Evolutionary conservation across 164 flowering plant species (phyloP).

Genomic region (Nymphaea thermarum): DNA sequence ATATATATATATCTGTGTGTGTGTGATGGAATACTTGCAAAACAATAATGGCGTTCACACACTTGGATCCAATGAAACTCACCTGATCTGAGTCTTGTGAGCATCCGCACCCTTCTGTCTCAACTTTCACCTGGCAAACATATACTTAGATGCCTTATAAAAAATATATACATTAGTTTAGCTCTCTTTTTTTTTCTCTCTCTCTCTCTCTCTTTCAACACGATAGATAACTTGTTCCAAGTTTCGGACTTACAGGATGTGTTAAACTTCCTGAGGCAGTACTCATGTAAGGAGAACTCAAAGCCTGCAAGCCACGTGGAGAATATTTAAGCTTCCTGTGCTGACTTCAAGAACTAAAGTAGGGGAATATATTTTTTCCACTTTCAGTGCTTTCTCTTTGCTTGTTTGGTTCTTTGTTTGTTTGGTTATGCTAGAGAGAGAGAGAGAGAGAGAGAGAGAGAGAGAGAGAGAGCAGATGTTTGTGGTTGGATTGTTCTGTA

Average conservation of each 20-base stretch:
- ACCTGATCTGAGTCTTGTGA: slow-evolving; percentile 96
- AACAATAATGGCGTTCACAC: slow-evolving; percentile 6
- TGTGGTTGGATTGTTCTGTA: slow-evolving; percentile 10
- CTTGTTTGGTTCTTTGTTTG: slow-evolving; percentile 5
- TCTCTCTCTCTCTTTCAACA: not conserved
- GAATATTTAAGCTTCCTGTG: slow-evolving; percentile 6
- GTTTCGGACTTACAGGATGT: slow-evolving; percentile 42
- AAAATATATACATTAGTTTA: not conserved
- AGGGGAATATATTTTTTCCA: slow-evolving; percentile 12
- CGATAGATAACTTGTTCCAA: slow-evolving; percentile 4
- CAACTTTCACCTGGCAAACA: not conserved
- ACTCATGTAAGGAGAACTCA: slow-evolving; percentile 80
- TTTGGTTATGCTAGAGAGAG: not conserved
- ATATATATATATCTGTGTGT: not conserved
- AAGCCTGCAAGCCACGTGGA: slow-evolving; percentile 47
- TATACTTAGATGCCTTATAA: not conserved
- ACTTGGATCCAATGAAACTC: slow-evolving; percentile 54
- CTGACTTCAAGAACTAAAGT: slow-evolving; percentile 22
- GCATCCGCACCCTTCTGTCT: slow-evolving; percentile 53
- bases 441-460: not conserved
- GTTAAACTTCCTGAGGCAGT: slow-evolving; percentile 31
- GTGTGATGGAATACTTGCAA: slow-evolving; percentile 2
- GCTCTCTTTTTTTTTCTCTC: not conserved
- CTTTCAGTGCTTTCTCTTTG: slow-evolving; percentile 29
- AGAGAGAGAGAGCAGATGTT: not conserved